Percentiles rank a stretch among this genome's conserved stretches.
These are phyloP conservation scores for Debaryomyces fabryi DNA, from an alignment of 1,139 yeast genomes.

Conservation along the genomic window DNA sequence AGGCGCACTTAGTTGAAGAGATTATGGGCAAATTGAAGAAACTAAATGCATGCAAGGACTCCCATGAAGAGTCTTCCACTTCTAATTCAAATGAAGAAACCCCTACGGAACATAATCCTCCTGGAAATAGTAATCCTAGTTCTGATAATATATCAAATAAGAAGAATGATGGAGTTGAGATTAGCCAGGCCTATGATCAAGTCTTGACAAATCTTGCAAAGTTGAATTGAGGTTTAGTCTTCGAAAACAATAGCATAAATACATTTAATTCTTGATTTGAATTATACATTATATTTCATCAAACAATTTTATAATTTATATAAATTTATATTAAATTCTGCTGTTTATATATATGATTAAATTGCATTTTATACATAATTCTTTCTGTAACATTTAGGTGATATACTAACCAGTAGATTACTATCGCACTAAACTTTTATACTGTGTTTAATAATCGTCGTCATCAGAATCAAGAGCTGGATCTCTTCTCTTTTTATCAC, in stretches of 20 bases:
- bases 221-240: not conserved
- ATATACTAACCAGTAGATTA: constrained; percentile 9
- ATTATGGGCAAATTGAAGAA: constrained; percentile 22
- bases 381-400: not conserved
- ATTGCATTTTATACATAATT: not conserved
- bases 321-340: not conserved
- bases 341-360: not conserved
- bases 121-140: constrained; percentile 6
- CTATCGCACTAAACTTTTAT: not conserved
- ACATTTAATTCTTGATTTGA: not conserved
- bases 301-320: not conserved
- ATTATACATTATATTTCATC: constrained; percentile 1
- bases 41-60: constrained; percentile 12
- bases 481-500: constrained; percentile 18
- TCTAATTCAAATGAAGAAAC: constrained; percentile 7
- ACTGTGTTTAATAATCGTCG: constrained; percentile 23
- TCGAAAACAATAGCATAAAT: not conserved
- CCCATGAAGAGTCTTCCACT: constrained; percentile 4
- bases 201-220: constrained; percentile 44
- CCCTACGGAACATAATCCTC: constrained; percentile 6
- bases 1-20: constrained; percentile 20
- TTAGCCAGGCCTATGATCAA: constrained; percentile 54
- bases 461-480: constrained; percentile 33
- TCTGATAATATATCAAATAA: constrained; percentile 7
- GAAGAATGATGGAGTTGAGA: constrained; percentile 25